Conservation (phyloP, 2,329 filamentous ascomycete species). For the Lasiodiplodia sp. region DNA sequence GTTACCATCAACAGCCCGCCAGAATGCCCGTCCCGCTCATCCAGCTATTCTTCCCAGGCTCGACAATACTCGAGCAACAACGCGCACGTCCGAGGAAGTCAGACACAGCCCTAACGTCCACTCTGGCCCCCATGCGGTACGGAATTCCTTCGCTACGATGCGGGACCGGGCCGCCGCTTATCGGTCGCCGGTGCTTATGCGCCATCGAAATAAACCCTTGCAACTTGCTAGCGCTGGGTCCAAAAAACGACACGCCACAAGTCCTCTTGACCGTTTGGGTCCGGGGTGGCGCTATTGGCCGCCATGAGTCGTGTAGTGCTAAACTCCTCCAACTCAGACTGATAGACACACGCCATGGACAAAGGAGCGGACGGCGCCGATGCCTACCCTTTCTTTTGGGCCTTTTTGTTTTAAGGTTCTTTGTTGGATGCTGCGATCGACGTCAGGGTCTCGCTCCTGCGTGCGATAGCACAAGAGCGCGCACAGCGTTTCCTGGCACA, state of each 20-base stretch:
- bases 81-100: too few relatives aligned
- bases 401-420: neutral
- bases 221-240: neutral
- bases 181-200: neutral
- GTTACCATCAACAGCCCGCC: too few relatives aligned
- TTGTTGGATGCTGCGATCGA: neutral
- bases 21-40: too few relatives aligned
- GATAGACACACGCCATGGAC: too few relatives aligned
- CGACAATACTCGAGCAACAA: neutral
- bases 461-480: neutral
- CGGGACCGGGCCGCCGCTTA: neutral
- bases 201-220: neutral
- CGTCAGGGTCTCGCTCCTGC: neutral
- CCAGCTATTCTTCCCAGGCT: neutral
- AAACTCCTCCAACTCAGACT: neutral
- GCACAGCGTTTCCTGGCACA: neutral
- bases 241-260: neutral
- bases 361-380: too few relatives aligned
- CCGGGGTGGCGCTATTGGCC: neutral
- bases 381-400: neutral
- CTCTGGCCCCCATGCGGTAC: neutral
- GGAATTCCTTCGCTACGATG: neutral
- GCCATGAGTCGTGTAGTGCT: neutral
- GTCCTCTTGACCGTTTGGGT: neutral
- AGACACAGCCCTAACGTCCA: neutral